phyloP scores from a whole-genome alignment of 2,329 filamentous ascomycete species.

The Claviceps monticola region DNA sequence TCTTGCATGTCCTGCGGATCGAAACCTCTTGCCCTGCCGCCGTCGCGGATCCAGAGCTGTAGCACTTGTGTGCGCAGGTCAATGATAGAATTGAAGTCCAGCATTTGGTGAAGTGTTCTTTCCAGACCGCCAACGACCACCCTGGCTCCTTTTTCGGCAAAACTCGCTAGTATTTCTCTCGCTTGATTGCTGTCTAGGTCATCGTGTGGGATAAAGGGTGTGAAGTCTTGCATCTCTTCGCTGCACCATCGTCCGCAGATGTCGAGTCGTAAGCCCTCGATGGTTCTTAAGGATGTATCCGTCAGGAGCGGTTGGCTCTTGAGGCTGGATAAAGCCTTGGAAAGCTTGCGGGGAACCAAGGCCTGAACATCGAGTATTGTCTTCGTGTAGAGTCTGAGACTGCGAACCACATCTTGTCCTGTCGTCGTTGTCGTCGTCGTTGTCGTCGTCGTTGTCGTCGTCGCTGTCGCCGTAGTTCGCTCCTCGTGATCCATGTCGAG shows the following conservation, averaged over 20 bases:
- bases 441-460: conserved; percentile 22
- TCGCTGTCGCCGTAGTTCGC: conserved; percentile 22
- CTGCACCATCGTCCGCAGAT: conserved; percentile 67
- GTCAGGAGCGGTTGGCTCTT: conserved; percentile 59
- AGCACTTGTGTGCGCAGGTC: conserved; percentile 56
- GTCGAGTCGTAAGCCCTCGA: conserved; percentile 65
- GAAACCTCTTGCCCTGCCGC: conserved; percentile 49
- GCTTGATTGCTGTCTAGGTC: conserved; percentile 51
- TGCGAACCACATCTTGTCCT: conserved; percentile 39
- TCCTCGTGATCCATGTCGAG: conserved; percentile 38
- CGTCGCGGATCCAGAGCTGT: conserved; percentile 61
- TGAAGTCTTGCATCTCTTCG: conserved; percentile 72
- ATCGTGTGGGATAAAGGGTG: conserved; percentile 74
- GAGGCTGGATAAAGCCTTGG: conserved; percentile 52
- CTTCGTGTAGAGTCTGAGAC: conserved; percentile 58
- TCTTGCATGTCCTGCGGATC: conserved; percentile 56
- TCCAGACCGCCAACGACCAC: conserved; percentile 48
- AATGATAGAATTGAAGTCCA: conserved; percentile 55
- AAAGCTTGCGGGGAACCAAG: conserved; percentile 58
- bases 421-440: conserved; percentile 22
- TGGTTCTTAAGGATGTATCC: conserved; percentile 49
- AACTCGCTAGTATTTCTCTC: conserved; percentile 45
- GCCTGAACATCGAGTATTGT: conserved; percentile 68
- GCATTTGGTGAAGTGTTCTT: conserved; percentile 42
- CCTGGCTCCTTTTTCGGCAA: conserved; percentile 48